Evolutionary conservation across 805 yeast genomes (phyloP).

Genomic region (Candida peoriensis): DNA sequence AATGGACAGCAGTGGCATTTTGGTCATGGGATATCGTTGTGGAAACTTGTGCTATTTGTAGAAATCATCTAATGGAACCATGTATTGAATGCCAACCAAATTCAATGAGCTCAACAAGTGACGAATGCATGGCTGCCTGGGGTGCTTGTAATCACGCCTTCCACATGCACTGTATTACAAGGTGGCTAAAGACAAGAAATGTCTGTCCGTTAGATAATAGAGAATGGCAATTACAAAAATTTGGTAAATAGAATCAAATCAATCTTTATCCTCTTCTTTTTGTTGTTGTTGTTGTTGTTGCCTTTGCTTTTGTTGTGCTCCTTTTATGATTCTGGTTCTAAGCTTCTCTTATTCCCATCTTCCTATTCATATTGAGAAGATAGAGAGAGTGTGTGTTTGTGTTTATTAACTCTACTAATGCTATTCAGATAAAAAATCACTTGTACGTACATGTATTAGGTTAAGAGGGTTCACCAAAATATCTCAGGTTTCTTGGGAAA

Average conservation of each 20-base stretch:
- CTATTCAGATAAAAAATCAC: background rate
- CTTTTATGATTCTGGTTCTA: background rate
- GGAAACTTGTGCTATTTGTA: conserved; percentile 96
- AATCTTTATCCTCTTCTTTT: background rate
- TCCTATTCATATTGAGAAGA: background rate
- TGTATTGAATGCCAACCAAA: conserved; percentile 95
- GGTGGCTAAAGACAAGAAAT: conserved; percentile 93
- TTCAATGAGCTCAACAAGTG: conserved; percentile 53
- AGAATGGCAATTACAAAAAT: conserved; percentile 77
- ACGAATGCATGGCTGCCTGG: conserved; percentile 93
- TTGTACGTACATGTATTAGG: background rate
- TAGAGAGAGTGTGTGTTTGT: too few species aligned
- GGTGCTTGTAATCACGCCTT: conserved; percentile 98
- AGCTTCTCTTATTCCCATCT: background rate
- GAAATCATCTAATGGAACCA: conserved; percentile 97
- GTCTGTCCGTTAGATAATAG: conserved; percentile 95
- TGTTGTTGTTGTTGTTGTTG: background rate
- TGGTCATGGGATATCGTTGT: conserved; percentile 99
- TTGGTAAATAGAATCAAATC: conserved; percentile 47
- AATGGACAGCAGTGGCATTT: conserved; percentile 99
- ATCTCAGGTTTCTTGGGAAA: conserved; percentile 41
- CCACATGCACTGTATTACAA: conserved; percentile 92
- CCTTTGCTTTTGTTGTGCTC: background rate
- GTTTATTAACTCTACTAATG: too few species aligned
- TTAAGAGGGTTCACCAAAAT: conserved; percentile 22